A percentile compares a stretch with the other conserved stretches of the same genome.
Evolutionary conservation across 2,329 filamentous ascomycete species (phyloP).

Genomic region (Pyricularia pennisetigena): DNA sequence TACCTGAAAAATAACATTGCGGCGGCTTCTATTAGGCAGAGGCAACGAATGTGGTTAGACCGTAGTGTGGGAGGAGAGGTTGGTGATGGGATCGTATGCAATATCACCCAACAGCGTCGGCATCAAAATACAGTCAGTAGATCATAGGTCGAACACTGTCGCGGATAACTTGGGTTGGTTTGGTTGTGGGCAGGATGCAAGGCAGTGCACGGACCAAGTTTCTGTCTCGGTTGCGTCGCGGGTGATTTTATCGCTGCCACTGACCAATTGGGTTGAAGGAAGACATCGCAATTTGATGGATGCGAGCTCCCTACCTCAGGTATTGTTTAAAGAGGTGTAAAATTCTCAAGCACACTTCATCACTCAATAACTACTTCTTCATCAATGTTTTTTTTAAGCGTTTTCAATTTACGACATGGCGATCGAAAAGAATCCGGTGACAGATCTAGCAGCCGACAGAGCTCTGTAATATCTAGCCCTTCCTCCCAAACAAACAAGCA

Average conservation of each 20-base stretch:
- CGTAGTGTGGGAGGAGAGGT: neutral
- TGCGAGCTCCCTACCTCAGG: too few relatives aligned
- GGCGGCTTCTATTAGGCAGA: neutral
- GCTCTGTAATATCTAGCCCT: slow-evolving; percentile 7
- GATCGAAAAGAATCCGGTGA: slow-evolving; percentile 10
- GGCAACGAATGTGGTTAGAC: neutral
- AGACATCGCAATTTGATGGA: neutral
- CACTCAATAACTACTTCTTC: neutral
- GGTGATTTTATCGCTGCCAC: neutral
- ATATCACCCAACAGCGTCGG: neutral
- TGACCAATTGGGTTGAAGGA: neutral
- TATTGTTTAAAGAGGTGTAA: neutral
- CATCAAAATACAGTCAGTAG: neutral
- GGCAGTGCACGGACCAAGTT: neutral
- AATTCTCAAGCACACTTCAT: neutral
- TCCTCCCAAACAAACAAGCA: neutral
- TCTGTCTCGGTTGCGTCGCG: neutral
- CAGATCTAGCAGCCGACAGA: slow-evolving; percentile 11
- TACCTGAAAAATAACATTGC: neutral
- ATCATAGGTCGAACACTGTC: neutral
- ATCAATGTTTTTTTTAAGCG: too few relatives aligned
- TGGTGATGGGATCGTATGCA: neutral
- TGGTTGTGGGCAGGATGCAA: neutral
- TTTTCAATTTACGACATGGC: neutral
- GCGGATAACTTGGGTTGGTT: neutral